phyloP scores from a whole-genome alignment of 805 yeast species.

The Grigorovia jiainica region DNA sequence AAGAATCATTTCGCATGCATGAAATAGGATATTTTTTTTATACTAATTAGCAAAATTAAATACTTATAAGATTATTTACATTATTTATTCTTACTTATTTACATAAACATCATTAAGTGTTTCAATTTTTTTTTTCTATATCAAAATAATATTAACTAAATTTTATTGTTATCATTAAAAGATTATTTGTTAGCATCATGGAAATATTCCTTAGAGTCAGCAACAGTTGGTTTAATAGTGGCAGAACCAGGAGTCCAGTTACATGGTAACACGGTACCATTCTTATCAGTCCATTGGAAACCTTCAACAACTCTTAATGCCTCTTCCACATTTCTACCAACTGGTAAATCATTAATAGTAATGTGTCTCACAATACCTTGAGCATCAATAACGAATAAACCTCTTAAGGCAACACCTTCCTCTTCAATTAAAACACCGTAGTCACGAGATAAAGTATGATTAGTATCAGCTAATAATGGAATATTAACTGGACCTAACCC shows the following conservation, averaged over 20 bases:
- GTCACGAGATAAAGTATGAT: slow-evolving; percentile 89
- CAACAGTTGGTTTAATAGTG: slow-evolving; percentile 79
- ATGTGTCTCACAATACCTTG: slow-evolving; percentile 89
- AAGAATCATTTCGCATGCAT: too few species aligned
- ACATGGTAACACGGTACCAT: slow-evolving; percentile 99
- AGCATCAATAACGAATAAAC: slow-evolving; percentile 96
- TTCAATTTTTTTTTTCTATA: too few species aligned
- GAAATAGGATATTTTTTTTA: too few species aligned
- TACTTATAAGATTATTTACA: too few species aligned
- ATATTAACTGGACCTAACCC: slow-evolving; percentile 93
- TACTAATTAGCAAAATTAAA: too few species aligned
- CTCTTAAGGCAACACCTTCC: slow-evolving; percentile 95
- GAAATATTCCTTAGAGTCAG: slow-evolving; percentile 73
- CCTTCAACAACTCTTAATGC: slow-evolving; percentile 96
- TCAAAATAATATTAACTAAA: too few species aligned
- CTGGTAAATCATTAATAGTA: slow-evolving; percentile 98
- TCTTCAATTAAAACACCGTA: slow-evolving; percentile 97
- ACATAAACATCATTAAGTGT: too few species aligned
- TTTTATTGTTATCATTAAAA: too few species aligned
- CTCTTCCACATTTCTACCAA: slow-evolving; percentile 98
- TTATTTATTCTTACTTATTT: too few species aligned
- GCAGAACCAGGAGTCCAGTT: slow-evolving; percentile 97
- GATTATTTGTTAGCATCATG: slow-evolving; percentile 45
- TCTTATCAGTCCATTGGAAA: slow-evolving; percentile 97
- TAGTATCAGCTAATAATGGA: slow-evolving; percentile 93